Percentiles rank a stretch among this genome's conserved stretches.
Conservation (phyloP, 805 yeast genomes). For the Hanseniaspora thailandica region DNA sequence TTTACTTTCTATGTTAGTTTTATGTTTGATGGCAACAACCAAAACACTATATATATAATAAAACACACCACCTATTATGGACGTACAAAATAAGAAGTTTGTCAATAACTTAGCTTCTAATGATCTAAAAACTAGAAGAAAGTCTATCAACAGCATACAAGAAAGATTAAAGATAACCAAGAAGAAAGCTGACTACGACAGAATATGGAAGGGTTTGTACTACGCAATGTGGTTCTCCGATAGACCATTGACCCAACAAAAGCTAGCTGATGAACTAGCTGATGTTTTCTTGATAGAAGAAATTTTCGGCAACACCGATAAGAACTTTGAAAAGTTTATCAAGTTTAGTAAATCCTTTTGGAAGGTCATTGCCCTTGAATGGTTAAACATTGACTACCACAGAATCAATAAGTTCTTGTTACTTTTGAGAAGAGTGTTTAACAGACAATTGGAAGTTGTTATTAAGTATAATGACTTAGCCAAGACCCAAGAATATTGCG, state of each 20-base stretch:
- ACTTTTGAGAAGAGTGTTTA: slow-evolving; percentile 64
- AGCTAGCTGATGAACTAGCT: slow-evolving; percentile 64
- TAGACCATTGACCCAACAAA: slow-evolving; percentile 82
- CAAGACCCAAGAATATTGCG: slow-evolving; percentile 37
- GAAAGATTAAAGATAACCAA: slow-evolving; percentile 34
- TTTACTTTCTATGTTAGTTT: too few species aligned
- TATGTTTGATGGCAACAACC: background rate
- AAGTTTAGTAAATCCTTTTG: slow-evolving; percentile 67
- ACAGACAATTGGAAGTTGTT: slow-evolving; percentile 51
- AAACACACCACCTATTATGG: background rate
- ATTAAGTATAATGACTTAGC: slow-evolving; percentile 28
- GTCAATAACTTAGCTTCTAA: slow-evolving; percentile 79
- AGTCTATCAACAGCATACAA: slow-evolving; percentile 51
- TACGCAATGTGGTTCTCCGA: slow-evolving; percentile 96
- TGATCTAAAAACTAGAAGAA: slow-evolving; percentile 56
- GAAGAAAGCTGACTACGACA: slow-evolving; percentile 49
- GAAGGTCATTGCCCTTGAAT: slow-evolving; percentile 64
- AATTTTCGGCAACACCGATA: slow-evolving; percentile 16
- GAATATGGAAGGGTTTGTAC: slow-evolving; percentile 92
- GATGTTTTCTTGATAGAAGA: slow-evolving; percentile 25
- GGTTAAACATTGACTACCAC: slow-evolving; percentile 71
- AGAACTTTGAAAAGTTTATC: slow-evolving; percentile 25
- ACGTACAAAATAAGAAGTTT: slow-evolving; percentile 38
- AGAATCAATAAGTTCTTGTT: slow-evolving; percentile 79
- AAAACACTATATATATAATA: background rate